phyloP scores from a whole-genome alignment of 2,329 filamentous ascomycete genomes.

The Alternaria sp. region DNA sequence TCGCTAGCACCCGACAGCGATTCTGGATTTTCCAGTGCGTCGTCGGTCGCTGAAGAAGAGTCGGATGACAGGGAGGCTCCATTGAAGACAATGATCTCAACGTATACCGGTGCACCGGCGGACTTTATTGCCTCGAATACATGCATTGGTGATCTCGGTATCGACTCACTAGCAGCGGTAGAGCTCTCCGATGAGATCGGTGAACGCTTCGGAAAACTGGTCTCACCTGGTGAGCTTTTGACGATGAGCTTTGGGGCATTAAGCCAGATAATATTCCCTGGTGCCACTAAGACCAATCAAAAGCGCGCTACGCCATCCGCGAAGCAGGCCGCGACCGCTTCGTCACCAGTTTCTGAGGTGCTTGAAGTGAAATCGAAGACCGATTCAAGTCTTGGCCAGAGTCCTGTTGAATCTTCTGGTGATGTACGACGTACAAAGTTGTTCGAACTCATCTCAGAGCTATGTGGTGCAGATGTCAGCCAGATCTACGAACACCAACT shows the following conservation, averaged over 20 bases:
- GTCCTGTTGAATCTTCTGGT: background rate
- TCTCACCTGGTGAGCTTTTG: constrained; percentile 9
- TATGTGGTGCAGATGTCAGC: constrained; percentile 8
- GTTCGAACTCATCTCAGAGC: constrained; percentile 13
- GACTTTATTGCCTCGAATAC: constrained; percentile 11
- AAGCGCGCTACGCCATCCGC: background rate
- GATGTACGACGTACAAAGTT: background rate
- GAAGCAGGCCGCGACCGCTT: background rate
- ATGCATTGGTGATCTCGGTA: constrained; percentile 23
- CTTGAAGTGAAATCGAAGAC: background rate
- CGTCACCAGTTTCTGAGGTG: background rate
- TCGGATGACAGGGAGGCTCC: constrained; percentile 11
- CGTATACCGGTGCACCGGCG: constrained; percentile 17
- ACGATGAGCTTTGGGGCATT: constrained; percentile 9
- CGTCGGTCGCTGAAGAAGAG: constrained; percentile 4
- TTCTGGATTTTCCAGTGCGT: constrained; percentile 6
- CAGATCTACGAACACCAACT: constrained; percentile 9
- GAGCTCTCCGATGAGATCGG: constrained; percentile 21
- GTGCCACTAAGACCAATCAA: background rate
- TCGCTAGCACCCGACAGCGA: constrained; percentile 3
- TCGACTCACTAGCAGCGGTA: constrained; percentile 25
- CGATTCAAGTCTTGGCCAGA: background rate
- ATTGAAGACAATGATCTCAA: constrained; percentile 18
- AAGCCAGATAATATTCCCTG: constrained; percentile 5
- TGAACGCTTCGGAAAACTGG: constrained; percentile 1